Base-by-base conservation (phyloP, 768 basidiomycete species). In the Russula virescens region DNA sequence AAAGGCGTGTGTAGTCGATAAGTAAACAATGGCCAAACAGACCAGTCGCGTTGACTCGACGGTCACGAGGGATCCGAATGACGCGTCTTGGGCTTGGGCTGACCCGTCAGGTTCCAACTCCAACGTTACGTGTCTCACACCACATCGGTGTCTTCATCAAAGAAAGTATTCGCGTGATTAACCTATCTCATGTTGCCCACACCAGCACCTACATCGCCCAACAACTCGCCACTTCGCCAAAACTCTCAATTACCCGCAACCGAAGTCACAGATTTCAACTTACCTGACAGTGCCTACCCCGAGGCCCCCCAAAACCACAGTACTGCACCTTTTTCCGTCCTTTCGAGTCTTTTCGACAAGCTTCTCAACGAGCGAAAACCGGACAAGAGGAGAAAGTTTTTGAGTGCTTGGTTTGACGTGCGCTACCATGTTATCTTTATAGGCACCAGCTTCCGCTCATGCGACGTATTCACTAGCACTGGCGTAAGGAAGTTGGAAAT, bases 401-500 rank as follows among this genome's bases (percentile, higher is more conserved):
- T 97, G n/a, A 76, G 77, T 50, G 77, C 80, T 18, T 95, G 94
- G 89, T 92, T 95, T 70, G 84, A 80, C 61, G 92, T 94, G 80
- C 73, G 87, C 61, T 18, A 2, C 45, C 25, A 19, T 52, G 23
- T 59, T 53, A 50, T 38, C 19, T 8, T n/a, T 18, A 21, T 63
- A n/a, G 35, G 26, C 18, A 57, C 42, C 43, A 31, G 19, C 5
- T 28, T 50, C 47, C n/a, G 31, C 28, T 62, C 43, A 62, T 34
- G 51, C 69, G 69, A 57, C 66, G 47, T 67, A 47, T 60, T 38
- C 54, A 56, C 48, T 68, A 92, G 88, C 85, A 88, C 70, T 98
- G 94, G 93, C 81, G 95, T 67, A 77, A 84, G 47, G 82, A 90
- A 69, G 88, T 93, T 48, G 97, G 97, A 0, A 77, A 83, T 68